phyloP scores from a whole-genome alignment of 1,284 basidiomycete species.

The Ceratobasidium sp. region DNA sequence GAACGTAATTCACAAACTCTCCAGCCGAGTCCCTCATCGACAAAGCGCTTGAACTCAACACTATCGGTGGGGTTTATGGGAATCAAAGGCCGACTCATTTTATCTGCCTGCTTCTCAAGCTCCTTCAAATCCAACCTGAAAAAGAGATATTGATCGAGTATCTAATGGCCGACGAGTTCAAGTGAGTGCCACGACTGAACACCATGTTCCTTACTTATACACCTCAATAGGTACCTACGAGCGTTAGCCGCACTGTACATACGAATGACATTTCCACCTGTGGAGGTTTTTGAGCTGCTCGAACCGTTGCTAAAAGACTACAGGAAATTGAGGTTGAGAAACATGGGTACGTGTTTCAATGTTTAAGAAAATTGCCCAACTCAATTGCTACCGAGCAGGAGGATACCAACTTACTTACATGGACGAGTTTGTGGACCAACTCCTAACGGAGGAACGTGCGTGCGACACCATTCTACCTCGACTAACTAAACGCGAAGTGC shows the following conservation, averaged over 20 bases:
- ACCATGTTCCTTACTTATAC: neutral
- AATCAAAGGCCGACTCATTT: slow-evolving; percentile 93
- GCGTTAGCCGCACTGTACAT: slow-evolving; percentile 94
- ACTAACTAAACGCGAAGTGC: slow-evolving; percentile 79
- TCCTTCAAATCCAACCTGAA: slow-evolving; percentile 96
- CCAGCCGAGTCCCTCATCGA: slow-evolving; percentile 92
- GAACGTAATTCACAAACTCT: slow-evolving; percentile 42
- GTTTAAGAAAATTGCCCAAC: neutral
- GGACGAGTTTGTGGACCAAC: slow-evolving; percentile 89
- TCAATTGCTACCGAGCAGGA: slow-evolving; percentile 56
- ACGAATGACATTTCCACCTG: slow-evolving; percentile 88
- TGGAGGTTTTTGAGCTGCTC: slow-evolving; percentile 90
- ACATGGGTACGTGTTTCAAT: slow-evolving; percentile 67
- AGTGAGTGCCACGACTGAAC: slow-evolving; percentile 65
- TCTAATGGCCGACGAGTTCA: slow-evolving; percentile 94
- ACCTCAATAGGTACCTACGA: slow-evolving; percentile 76
- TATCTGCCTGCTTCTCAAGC: slow-evolving; percentile 88
- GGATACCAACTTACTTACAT: slow-evolving; percentile 86
- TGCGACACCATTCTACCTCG: slow-evolving; percentile 97
- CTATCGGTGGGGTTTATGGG: slow-evolving; percentile 91
- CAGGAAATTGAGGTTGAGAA: slow-evolving; percentile 82
- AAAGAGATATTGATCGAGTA: slow-evolving; percentile 96
- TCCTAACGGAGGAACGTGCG: slow-evolving; percentile 88
- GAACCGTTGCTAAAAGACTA: slow-evolving; percentile 96
- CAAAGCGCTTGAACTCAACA: slow-evolving; percentile 81